phyloP scores from a whole-genome alignment of 176 grass and related monocot genomes.

The Zizania latifolia region DNA sequence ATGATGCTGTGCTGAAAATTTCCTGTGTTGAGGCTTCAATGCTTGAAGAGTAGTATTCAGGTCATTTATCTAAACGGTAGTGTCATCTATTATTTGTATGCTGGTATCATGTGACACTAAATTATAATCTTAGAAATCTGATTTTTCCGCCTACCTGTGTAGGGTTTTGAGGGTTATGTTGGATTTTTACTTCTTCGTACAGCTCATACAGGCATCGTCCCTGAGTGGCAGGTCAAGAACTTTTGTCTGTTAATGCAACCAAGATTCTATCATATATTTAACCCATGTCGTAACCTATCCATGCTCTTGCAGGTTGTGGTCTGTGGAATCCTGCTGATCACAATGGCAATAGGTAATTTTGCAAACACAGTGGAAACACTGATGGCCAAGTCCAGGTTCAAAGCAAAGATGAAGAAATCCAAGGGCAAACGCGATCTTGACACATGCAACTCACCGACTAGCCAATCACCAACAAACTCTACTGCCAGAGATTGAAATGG shows the following conservation, averaged over 20 bases:
- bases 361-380: constrained; percentile 82
- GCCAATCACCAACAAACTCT: constrained; percentile 17
- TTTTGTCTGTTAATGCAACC: background rate
- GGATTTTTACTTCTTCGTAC: constrained; percentile 77
- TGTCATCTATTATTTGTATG: background rate
- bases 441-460: constrained; percentile 27
- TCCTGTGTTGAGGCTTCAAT: too few relatives aligned
- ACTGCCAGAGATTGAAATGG: constrained; percentile 26
- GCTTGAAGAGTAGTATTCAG: background rate
- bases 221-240: constrained; percentile 87
- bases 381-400: constrained; percentile 71
- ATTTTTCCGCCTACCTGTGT: background rate
- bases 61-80: background rate
- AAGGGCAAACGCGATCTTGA: constrained; percentile 62
- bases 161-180: constrained; percentile 94
- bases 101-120: background rate
- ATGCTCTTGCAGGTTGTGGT: constrained; percentile 54
- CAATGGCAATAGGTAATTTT: constrained; percentile 91
- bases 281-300: constrained; percentile 11
- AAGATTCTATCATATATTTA: background rate
- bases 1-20: background rate
- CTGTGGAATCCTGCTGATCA: constrained; percentile 76
- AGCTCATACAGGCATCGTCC: constrained; percentile 50
- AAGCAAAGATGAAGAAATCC: constrained; percentile 81
- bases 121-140: constrained; percentile 17